phyloP scores from a whole-genome alignment of 2,329 filamentous ascomycete genomes.

The Trichoderma harzianum region DNA sequence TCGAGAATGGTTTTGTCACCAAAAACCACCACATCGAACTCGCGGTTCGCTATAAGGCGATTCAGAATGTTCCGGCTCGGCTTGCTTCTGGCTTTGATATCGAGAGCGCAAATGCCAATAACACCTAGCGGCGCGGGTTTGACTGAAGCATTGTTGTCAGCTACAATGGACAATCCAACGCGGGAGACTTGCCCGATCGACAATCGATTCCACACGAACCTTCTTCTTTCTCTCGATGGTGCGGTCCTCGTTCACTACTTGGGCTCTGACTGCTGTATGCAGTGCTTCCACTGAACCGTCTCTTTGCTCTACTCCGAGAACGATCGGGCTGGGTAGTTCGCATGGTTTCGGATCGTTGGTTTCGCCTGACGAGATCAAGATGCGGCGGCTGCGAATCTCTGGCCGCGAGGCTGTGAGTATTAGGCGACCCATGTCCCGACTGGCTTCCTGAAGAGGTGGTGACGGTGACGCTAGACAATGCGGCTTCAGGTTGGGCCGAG shows the following conservation, averaged over 20 bases:
- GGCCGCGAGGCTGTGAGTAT: slow-evolving; percentile 45
- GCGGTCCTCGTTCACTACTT: slow-evolving; percentile 62
- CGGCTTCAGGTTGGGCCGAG: slow-evolving; percentile 48
- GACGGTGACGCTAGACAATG: slow-evolving; percentile 50
- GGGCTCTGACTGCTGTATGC: slow-evolving; percentile 78
- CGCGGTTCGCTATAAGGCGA: slow-evolving; percentile 79
- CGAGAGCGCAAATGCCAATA: slow-evolving; percentile 92
- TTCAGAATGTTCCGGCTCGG: slow-evolving; percentile 96
- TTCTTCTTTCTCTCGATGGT: slow-evolving; percentile 58
- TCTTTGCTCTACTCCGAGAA: slow-evolving; percentile 66
- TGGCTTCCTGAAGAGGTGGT: slow-evolving; percentile 49
- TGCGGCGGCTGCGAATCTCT: slow-evolving; percentile 40
- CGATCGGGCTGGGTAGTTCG: slow-evolving; percentile 47
- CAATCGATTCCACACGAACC: slow-evolving; percentile 30
- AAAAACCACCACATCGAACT: slow-evolving; percentile 97
- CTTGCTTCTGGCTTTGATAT: slow-evolving; percentile 94
- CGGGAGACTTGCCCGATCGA: background rate
- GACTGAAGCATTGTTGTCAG: slow-evolving; percentile 27
- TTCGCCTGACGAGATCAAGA: slow-evolving; percentile 46
- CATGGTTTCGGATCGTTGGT: slow-evolving; percentile 36
- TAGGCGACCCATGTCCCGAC: slow-evolving; percentile 37
- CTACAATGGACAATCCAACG: background rate
- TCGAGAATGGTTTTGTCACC: slow-evolving; percentile 98
- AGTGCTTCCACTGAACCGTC: slow-evolving; percentile 78
- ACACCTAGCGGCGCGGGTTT: slow-evolving; percentile 61